A percentile compares a stretch with the other conserved stretches of the same genome.
phyloP scores from a whole-genome alignment of 345 rosid genomes.

The thale cress (Arabidopsis thaliana) region TAIR10.1 NC_003070.9:4879501-4880000 shows the following conservation, averaged over 20 bases:
- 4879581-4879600: conserved; percentile 39
- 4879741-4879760: conserved; percentile 3
- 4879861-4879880: conserved; percentile 36
- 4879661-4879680: conserved; percentile 34
- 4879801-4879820: conserved; percentile 3
- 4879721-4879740: conserved; percentile 12
- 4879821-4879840: conserved; percentile 11
- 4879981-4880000: conserved; percentile 12
- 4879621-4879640: conserved; percentile 43
- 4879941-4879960: not conserved
- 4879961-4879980: conserved; percentile 6
- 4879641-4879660: conserved; percentile 40
- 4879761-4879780: conserved; percentile 25
- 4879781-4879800: conserved; percentile 17
- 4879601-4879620: conserved; percentile 38
- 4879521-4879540: conserved; percentile 38
- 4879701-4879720: conserved; percentile 20
- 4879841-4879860: conserved; percentile 29
- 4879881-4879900: conserved; percentile 34
- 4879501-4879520: conserved; percentile 39
- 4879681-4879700: conserved; percentile 32
- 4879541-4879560: conserved; percentile 43
- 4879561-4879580: conserved; percentile 29
- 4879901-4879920: not conserved
- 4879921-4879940: not conserved